Base-by-base conservation (phyloP, 2,329 filamentous ascomycete species). In the Ceratocystis cubensis region DNA sequence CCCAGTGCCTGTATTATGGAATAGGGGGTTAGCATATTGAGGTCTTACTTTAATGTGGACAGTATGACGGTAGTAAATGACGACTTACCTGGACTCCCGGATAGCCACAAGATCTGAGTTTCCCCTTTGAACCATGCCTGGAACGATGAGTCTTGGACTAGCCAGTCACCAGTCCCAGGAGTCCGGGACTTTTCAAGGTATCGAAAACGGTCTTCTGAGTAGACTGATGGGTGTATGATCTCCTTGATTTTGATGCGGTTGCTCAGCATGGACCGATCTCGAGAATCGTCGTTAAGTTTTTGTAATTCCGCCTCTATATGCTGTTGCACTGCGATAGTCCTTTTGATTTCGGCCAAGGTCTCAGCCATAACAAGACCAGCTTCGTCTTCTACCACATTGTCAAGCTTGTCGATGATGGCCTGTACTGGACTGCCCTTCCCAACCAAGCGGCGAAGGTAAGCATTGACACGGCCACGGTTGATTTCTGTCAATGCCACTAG, bases 111-210 rank as follows among this genome's bases (percentile, higher is more conserved):
- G 33, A 79, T 74, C 2, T 74, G 76, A 1, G 72, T 75, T 2
- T 78, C 73, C 6, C 72, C 72, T 2, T 71, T 67, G 0, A 78
- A 44, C 78, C 79, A 81, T 0, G 72, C 69, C 7, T 74, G 72
- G 22, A 80, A 72, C 0, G 74, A 71, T 0, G 73, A 71, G 66
- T 81, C 78, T 1, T 73, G 65, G 1, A 76, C 71, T 7, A 81
- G 72, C 79, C 79, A 81, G 48, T 80, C 75, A 28, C 79, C 79
- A 0, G 79, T 81, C 0, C 75, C 75, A 1, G 73, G 71, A 0
- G 79, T 74, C 3, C 75, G 72, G 1, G 74, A 74, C 65, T 76
- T 77, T 25, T 73, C 75, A 57, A 80, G 78, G 25, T 74, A 73
- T 3, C 73, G 73, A 67, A 75, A 79, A 28, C 73, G 75, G 66